Evolutionary conservation across 1,284 basidiomycete species (phyloP), one percentile per base, ranked within the genome.

Genomic region (Ganoderma boninense): DNA sequence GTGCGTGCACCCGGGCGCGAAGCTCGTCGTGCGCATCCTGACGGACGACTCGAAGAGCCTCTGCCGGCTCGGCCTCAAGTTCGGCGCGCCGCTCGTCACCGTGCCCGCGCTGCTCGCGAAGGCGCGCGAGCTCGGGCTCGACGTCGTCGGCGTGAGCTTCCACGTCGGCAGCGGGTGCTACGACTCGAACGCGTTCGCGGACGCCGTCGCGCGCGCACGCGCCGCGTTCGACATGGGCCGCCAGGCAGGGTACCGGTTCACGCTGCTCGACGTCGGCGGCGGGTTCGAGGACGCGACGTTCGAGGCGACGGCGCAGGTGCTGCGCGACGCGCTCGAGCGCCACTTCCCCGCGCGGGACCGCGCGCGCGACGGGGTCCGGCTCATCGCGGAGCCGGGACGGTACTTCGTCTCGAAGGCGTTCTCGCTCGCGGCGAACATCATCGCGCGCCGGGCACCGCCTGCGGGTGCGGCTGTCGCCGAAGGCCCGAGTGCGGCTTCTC

Each of bases 111-210:
- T 99, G 35, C 87, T 99, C 60, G 83, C 86, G 20, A 94, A 92
- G 76, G 98, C 97, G 0, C 87, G 87, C 75, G 91, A 95, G 79
- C 87, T 99, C 44, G 84, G 87, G 32, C 87, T 99, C 66, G 89
- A 97, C 78, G 95, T 99, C 65, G 87, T 99, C 64, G 98, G 98
- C 44, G 95, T 99, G 65, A 96, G 93, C 79, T 99, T 99, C 89
- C 98, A 99, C 81, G 98, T 99, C 65, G 98, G 98, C 13, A 96
- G 94, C 71, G 98, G 98, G 3, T 98, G 96, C 84, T 98, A 95
- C 80, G 97, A 99, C 81, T 91, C 97, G 10, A 85, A 89, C 60
- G 93, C 95, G 54, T 99, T 97, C 80, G 89, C 90, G 49, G 97
- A 98, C 80, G 98, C 97, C 40, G 90, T 99, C 73, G 87, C 84